phyloP scores from a whole-genome alignment of 2,329 filamentous ascomycete genomes.

The Xylariaceae sp. region DNA sequence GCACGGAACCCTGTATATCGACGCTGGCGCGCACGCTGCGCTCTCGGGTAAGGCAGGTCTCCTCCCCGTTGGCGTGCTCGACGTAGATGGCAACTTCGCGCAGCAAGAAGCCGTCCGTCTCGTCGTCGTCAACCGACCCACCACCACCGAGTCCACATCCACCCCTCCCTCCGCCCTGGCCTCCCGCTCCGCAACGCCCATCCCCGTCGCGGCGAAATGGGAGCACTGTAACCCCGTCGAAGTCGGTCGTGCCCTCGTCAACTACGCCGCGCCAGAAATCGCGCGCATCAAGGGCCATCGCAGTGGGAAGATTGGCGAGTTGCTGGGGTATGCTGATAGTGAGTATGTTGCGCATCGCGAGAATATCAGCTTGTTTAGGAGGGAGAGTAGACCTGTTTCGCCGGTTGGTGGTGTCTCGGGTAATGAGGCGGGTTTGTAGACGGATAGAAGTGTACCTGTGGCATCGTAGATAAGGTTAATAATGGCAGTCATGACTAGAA shows the following conservation, averaged over 20 bases:
- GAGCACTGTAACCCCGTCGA: constrained; percentile 42
- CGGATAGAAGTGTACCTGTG: no score
- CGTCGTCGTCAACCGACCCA: constrained; percentile 65
- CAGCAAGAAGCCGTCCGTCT: constrained; percentile 90
- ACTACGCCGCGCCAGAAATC: constrained; percentile 86
- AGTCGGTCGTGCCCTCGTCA: constrained; percentile 83
- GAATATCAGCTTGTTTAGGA: constrained; percentile 70
- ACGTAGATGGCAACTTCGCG: constrained; percentile 80
- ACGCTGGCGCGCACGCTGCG: constrained; percentile 78
- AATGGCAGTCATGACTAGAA: no score
- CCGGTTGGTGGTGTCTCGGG: constrained; percentile 32
- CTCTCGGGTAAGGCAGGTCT: constrained; percentile 79
- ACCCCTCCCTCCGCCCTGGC: constrained; percentile 11
- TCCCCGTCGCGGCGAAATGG: constrained; percentile 11
- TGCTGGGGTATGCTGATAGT: constrained; percentile 87
- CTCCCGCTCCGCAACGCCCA: constrained; percentile 16
- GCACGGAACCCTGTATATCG: constrained; percentile 88
- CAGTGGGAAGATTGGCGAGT: constrained; percentile 71
- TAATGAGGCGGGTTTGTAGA: constrained; percentile 16
- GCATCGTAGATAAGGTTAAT: no score
- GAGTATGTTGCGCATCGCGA: constrained; percentile 89
- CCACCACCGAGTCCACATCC: background rate
- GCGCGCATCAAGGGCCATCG: constrained; percentile 75
- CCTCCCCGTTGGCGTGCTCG: constrained; percentile 83
- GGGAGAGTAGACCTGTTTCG: constrained; percentile 49